phyloP scores from a whole-genome alignment of 2,329 filamentous ascomycete species.

The Bertia moriformis region DNA sequence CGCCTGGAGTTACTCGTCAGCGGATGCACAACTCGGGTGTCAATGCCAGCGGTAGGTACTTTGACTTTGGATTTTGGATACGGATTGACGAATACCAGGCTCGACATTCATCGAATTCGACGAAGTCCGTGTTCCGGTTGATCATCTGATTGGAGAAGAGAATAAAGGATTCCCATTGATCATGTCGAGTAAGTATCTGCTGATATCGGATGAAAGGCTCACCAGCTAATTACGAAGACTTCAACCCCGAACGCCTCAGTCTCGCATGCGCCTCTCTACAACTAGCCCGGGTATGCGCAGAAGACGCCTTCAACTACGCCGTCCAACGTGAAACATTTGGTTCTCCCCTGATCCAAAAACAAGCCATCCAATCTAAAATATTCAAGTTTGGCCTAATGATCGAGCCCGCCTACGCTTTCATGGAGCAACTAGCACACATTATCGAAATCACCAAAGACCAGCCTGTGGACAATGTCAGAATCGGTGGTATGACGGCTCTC shows the following conservation, averaged over 20 bases:
- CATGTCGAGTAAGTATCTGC: slow-evolving; percentile 29
- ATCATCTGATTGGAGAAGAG: slow-evolving; percentile 36
- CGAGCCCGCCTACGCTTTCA: slow-evolving; percentile 45
- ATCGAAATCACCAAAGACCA: slow-evolving; percentile 17
- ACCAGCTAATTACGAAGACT: slow-evolving; percentile 17
- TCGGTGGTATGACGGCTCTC: slow-evolving; percentile 15
- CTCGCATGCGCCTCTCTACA: slow-evolving; percentile 40
- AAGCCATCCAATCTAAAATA: slow-evolving; percentile 44
- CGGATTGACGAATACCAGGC: slow-evolving; percentile 10
- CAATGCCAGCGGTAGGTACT: slow-evolving; percentile 38
- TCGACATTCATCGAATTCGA: slow-evolving; percentile 40
- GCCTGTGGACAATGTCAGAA: slow-evolving; percentile 20
- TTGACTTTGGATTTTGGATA: slow-evolving; percentile 2
- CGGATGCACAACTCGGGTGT: slow-evolving; percentile 51
- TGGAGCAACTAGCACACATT: slow-evolving; percentile 45
- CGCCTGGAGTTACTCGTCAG: slow-evolving; percentile 32
- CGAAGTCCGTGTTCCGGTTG: slow-evolving; percentile 34
- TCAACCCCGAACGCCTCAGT: slow-evolving; percentile 43
- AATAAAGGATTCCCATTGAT: slow-evolving; percentile 40
- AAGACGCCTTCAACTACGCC: slow-evolving; percentile 35
- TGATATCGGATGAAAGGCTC: background rate
- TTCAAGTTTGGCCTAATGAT: slow-evolving; percentile 42
- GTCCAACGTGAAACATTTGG: slow-evolving; percentile 40
- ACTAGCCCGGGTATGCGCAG: slow-evolving; percentile 38
- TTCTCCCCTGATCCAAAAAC: slow-evolving; percentile 37